Base-by-base conservation (phyloP, 2,329 filamentous ascomycete species). In the Orbilia blumenaviensis region DNA sequence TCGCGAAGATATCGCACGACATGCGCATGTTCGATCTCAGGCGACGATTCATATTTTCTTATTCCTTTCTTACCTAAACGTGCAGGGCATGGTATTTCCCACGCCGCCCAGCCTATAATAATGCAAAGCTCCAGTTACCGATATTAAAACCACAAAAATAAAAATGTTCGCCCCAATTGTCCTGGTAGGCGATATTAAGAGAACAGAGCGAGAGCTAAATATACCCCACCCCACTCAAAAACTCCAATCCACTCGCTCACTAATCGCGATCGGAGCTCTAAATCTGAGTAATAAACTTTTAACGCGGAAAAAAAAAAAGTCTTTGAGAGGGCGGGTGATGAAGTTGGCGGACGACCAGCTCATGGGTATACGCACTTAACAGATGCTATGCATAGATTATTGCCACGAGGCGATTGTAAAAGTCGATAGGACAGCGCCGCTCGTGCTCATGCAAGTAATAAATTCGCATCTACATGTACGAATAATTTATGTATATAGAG, bases 171-270 rank as follows among this genome's bases (percentile, higher is more conserved):
- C 27, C 60, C 44, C 36, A 32, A 27, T 54, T 61, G 64, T 52
- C 4, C 32, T 61, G 32, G 46, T 60, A 58, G 48, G 58, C 60
- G 67, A 72, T 72, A 72, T 72, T 71, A 71, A 72, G 34, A 42
- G 34, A 41, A 46, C 29, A 44, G 41, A 44, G 41, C 41, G 42
- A 42, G 23, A 41, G 54, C 67, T 72, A 72, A 72, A 72, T 72
- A 72, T 72, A 72, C 63, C 52, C 23, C 52, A 38, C 52, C 52
- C 52, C 52, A 56, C 29, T 46, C 42, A 46, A 10, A n/a, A 46
- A 21, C 48, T 56, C 61, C 67, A 71, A 56, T 44, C 58, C 67
- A 63, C 42, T 64, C 44, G 50, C 10, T 25, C 44, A 58, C 32
- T 66, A 16, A 32, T 44, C 38, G 38, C 56, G 36, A 61, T 44